These are phyloP conservation scores for Penicillium coprophilum DNA, from an alignment of 495 filamentous ascomycete genomes.

Conservation along the genomic window DNA sequence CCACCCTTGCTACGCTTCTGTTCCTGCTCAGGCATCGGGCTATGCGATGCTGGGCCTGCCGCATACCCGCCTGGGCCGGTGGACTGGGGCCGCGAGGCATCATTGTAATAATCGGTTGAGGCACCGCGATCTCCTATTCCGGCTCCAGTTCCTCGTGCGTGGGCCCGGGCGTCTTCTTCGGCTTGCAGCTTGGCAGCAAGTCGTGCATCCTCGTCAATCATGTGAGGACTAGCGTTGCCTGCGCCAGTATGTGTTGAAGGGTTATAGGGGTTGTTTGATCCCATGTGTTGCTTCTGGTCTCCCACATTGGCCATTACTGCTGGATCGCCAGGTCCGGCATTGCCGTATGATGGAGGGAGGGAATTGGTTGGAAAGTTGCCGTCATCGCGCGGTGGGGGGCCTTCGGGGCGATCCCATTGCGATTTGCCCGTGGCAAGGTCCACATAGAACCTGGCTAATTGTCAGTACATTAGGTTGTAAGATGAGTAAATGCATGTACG, in stretches of 20 bases:
- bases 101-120: conserved; percentile 47
- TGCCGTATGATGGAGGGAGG: conserved; percentile 64
- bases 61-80: conserved; percentile 21
- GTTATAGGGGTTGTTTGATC: conserved; percentile 62
- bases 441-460: conserved; percentile 71
- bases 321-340: conserved; percentile 38
- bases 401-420: conserved; percentile 79
- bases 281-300: conserved; percentile 59
- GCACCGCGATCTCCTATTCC: conserved; percentile 28
- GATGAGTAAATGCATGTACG: conserved; percentile 17
- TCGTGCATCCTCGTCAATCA: conserved; percentile 65
- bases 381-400: conserved; percentile 52
- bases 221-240: conserved; percentile 28
- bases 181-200: conserved; percentile 77
- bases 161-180: conserved; percentile 69
- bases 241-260: conserved; percentile 15
- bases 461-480: conserved; percentile 21
- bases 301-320: conserved; percentile 28
- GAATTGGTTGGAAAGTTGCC: conserved; percentile 48
- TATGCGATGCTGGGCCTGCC: conserved; percentile 24
- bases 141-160: conserved; percentile 16
- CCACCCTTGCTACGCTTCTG: conserved; percentile 39
- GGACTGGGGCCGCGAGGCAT: conserved; percentile 25
- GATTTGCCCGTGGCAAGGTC: conserved; percentile 83
- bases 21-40: conserved; percentile 29